phyloP scores from a whole-genome alignment of 2,329 filamentous ascomycete species.

The Ophiocordyceps sinensis region DNA sequence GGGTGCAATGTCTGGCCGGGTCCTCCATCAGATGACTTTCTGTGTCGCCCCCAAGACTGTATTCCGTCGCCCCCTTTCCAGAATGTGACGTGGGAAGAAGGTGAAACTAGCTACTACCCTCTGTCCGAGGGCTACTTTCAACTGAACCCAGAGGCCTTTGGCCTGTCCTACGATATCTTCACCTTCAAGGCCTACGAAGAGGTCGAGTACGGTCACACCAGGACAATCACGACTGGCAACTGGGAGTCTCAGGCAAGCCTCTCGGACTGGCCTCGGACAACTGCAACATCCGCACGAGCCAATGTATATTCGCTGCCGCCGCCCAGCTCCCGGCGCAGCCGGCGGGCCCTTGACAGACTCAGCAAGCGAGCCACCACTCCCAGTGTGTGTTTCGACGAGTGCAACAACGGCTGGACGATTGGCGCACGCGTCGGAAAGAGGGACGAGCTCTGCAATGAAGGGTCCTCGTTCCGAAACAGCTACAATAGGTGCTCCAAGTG shows the following conservation, averaged over 20 bases:
- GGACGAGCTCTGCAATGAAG: conserved; percentile 24
- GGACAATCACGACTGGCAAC: conserved; percentile 38
- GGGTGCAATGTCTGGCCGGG: conserved; percentile 37
- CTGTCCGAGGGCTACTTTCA: conserved; percentile 44
- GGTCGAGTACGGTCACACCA: conserved; percentile 19
- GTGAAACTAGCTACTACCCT: conserved; percentile 35
- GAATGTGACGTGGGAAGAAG: conserved; percentile 25
- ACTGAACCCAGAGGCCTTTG: conserved; percentile 46
- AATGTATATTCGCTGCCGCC: background rate
- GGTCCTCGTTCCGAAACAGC: conserved; percentile 25
- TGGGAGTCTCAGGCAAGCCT: conserved; percentile 37
- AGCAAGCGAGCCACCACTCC: conserved; percentile 29
- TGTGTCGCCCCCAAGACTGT: conserved; percentile 32
- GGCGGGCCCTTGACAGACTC: conserved; percentile 11
- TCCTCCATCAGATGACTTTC: conserved; percentile 28
- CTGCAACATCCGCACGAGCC: background rate
- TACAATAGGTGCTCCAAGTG: conserved; percentile 27
- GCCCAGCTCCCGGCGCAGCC: background rate
- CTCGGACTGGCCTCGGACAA: conserved; percentile 14
- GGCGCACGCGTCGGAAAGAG: conserved; percentile 33
- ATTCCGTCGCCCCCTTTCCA: conserved; percentile 22
- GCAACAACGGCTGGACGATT: conserved; percentile 34
- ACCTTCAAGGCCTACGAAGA: conserved; percentile 24
- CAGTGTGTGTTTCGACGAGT: conserved; percentile 34
- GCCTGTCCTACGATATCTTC: conserved; percentile 49